A percentile compares a stretch with the other conserved stretches of the same genome.
phyloP scores from a whole-genome alignment of 2,329 filamentous ascomycete species.

The Neonectria sp. region DNA sequence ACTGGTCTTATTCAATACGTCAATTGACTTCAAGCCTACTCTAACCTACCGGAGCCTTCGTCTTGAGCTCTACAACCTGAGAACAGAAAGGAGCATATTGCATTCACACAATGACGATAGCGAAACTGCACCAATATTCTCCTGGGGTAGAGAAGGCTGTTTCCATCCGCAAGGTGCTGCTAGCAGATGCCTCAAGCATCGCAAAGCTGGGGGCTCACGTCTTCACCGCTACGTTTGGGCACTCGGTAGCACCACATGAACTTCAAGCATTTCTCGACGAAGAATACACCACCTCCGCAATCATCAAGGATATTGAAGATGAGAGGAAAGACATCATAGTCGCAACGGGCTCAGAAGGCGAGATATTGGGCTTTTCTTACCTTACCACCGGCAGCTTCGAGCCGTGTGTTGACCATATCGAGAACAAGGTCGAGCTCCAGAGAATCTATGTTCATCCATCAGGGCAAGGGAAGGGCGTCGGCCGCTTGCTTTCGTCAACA shows the following conservation, averaged over 20 bases:
- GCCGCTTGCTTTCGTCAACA: conserved; percentile 49
- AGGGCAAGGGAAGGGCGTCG: conserved; percentile 57
- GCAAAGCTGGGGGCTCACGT: conserved; percentile 53
- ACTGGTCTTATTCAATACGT: background rate
- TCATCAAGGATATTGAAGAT: conserved; percentile 42
- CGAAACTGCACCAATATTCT: background rate
- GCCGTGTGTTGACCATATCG: conserved; percentile 52
- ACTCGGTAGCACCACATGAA: conserved; percentile 56
- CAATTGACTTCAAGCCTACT: background rate
- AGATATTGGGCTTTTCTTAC: conserved; percentile 58
- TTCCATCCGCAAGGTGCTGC: conserved; percentile 22
- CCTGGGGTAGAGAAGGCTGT: background rate
- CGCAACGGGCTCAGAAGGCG: conserved; percentile 32
- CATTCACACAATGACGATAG: background rate
- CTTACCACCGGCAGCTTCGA: conserved; percentile 56
- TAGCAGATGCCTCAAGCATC: conserved; percentile 42
- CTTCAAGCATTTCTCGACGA: conserved; percentile 55
- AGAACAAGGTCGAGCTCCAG: conserved; percentile 57
- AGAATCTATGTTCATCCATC: conserved; percentile 57
- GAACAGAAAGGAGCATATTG: background rate
- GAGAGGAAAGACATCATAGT: conserved; percentile 47
- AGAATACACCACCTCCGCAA: conserved; percentile 55
- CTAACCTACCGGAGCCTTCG: too few relatives aligned
- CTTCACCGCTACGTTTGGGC: conserved; percentile 59
- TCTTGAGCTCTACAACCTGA: background rate